These are phyloP conservation scores for Nicotiana otophora DNA, from an alignment of 257 asterid genomes.

Conservation along the genomic window DNA sequence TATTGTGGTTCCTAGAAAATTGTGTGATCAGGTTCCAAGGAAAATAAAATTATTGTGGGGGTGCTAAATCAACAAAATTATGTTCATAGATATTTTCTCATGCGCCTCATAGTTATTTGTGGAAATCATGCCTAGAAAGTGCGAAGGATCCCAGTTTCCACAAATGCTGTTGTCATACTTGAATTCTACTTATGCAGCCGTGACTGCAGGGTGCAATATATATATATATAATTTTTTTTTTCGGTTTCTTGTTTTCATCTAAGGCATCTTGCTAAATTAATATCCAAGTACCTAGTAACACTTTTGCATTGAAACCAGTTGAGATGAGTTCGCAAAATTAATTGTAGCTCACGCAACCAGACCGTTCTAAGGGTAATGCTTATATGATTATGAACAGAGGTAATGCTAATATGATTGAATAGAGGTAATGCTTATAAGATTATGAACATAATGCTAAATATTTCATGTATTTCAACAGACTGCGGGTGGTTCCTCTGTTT, in stretches of 20 bases:
- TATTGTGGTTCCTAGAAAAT: background rate
- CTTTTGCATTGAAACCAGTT: background rate
- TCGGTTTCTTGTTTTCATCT: background rate
- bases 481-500: conserved; percentile 93
- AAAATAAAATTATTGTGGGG: background rate
- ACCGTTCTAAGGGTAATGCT: background rate
- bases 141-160: background rate
- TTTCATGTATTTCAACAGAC: conserved; percentile 35
- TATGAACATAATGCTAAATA: background rate
- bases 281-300: background rate
- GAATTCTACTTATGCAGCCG: background rate
- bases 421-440: background rate
- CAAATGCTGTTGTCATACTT: background rate
- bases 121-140: background rate
- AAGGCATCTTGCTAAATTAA: background rate
- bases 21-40: background rate
- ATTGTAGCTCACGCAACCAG: background rate
- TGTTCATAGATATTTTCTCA: background rate
- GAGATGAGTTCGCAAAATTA: background rate
- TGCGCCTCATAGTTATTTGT: background rate
- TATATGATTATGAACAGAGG: background rate
- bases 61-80: background rate
- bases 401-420: background rate
- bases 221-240: background rate
- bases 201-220: background rate